Conservation (phyloP, 176 grass and related monocot genomes). For the Pontederia crassipes region DNA sequence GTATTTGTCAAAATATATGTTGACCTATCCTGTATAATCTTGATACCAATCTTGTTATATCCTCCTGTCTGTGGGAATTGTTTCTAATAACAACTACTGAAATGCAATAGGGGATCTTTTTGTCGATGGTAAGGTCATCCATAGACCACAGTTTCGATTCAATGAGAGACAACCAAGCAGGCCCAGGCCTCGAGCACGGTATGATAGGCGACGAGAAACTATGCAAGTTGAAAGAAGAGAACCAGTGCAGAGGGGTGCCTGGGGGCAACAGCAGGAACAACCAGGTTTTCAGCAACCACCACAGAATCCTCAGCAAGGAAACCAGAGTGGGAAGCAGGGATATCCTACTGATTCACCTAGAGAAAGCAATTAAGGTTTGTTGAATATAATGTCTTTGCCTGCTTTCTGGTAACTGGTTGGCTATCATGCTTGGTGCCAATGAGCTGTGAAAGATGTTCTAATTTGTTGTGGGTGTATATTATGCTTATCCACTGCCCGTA, state of each 20-base stretch:
- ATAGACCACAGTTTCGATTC: slow-evolving; percentile 56
- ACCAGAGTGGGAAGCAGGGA: background rate
- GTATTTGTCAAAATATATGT: background rate
- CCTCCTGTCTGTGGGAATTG: background rate
- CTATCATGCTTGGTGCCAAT: no score
- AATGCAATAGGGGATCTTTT: slow-evolving; percentile 65
- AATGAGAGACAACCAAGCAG: slow-evolving; percentile 73
- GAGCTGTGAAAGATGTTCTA: no score
- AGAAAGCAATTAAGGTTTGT: slow-evolving; percentile 24
- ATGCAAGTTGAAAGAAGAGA: slow-evolving; percentile 61
- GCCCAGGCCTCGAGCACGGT: slow-evolving; percentile 49
- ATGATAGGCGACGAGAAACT: slow-evolving; percentile 51
- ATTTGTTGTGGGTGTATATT: no score
- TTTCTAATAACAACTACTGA: slow-evolving; percentile 5
- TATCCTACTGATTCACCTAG: slow-evolving; percentile 16
- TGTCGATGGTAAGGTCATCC: slow-evolving; percentile 77
- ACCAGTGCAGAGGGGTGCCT: slow-evolving; percentile 39
- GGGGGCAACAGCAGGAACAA: slow-evolving; percentile 20
- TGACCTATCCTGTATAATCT: background rate
- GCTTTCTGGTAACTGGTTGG: no score
- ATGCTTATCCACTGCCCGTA: no score
- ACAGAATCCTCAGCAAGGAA: slow-evolving; percentile 21
- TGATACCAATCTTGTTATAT: no score
- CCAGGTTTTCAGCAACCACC: slow-evolving; percentile 21
- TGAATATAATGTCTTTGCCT: background rate